phyloP scores from a whole-genome alignment of 2,329 filamentous ascomycete genomes.

The Botryotinia calthae region DNA sequence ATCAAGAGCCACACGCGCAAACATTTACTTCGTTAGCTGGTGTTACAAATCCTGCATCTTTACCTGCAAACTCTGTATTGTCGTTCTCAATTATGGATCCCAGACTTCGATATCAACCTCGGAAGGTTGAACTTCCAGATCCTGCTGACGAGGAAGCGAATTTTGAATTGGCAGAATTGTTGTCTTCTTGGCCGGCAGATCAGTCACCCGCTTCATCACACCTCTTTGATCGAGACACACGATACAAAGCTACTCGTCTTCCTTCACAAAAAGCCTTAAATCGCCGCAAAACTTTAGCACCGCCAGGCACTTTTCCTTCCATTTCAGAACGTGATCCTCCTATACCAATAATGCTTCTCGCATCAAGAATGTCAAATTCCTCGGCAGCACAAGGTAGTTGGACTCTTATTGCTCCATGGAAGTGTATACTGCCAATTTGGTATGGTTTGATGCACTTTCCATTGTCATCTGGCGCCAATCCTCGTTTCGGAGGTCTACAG shows the following conservation, averaged over 20 bases:
- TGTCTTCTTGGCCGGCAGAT: constrained; percentile 69
- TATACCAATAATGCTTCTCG: constrained; percentile 73
- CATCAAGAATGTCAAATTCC: constrained; percentile 50
- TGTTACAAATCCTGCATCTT: constrained; percentile 64
- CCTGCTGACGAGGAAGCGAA: constrained; percentile 40
- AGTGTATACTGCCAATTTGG: constrained; percentile 83
- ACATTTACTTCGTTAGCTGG: constrained; percentile 53
- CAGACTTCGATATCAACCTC: constrained; percentile 73
- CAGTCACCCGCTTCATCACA: constrained; percentile 45
- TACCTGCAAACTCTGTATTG: constrained; percentile 69
- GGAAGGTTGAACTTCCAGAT: constrained; percentile 46
- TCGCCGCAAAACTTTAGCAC: constrained; percentile 63
- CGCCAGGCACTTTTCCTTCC: constrained; percentile 61
- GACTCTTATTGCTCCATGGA: constrained; percentile 87
- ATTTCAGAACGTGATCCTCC: constrained; percentile 61
- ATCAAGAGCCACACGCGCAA: constrained; percentile 45
- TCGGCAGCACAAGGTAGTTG: constrained; percentile 65
- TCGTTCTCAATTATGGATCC: constrained; percentile 76
- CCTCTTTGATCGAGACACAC: constrained; percentile 67
- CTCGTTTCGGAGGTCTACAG: constrained; percentile 76
- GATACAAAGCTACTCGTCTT: constrained; percentile 62
- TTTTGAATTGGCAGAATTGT: constrained; percentile 52
- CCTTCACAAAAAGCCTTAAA: constrained; percentile 81
- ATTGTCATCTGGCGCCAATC: constrained; percentile 74
- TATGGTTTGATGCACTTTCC: constrained; percentile 80